Percentiles rank a stretch among this genome's conserved stretches.
Evolutionary conservation across 2,329 filamentous ascomycete species (phyloP).

Genomic region (Penicillium decumbens): DNA sequence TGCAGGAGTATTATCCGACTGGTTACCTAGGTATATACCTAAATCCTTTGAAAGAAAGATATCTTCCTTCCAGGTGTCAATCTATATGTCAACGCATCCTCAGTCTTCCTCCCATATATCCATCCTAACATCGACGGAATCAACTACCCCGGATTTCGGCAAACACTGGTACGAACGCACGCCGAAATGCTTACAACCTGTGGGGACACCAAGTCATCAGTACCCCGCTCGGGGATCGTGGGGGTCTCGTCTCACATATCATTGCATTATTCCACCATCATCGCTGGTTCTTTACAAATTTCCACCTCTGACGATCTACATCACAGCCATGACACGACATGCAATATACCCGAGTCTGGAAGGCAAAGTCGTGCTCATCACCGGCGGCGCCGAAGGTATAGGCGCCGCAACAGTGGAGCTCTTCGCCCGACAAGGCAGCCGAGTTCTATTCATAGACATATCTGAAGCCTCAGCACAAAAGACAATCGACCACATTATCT

Average conservation of each 20-base stretch:
- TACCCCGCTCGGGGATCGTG: not conserved
- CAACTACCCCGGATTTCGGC: not conserved
- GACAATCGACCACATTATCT: constrained; percentile 8
- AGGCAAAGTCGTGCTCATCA: constrained; percentile 40
- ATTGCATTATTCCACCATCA: not conserved
- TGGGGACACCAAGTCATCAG: not conserved
- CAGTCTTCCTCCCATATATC: not conserved
- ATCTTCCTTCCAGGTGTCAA: too few relatives aligned
- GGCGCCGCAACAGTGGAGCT: constrained; percentile 42
- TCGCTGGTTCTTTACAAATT: not conserved
- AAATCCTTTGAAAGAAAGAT: not conserved
- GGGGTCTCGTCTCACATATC: not conserved
- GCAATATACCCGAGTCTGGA: constrained; percentile 21
- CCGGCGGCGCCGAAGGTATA: constrained; percentile 48
- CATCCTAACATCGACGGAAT: not conserved
- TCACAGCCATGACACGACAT: not conserved
- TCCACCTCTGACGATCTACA: not conserved
- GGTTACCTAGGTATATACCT: not conserved
- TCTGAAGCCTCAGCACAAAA: constrained; percentile 27
- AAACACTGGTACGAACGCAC: not conserved
- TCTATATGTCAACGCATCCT: not conserved
- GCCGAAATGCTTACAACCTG: not conserved
- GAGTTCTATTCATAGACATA: constrained; percentile 46
- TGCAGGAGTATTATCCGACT: not conserved
- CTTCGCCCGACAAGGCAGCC: constrained; percentile 45